Evolutionary conservation across 2,329 filamentous ascomycete species (phyloP), one percentile per base, ranked within the genome.

Genomic region (Penicillium verrucosum): DNA sequence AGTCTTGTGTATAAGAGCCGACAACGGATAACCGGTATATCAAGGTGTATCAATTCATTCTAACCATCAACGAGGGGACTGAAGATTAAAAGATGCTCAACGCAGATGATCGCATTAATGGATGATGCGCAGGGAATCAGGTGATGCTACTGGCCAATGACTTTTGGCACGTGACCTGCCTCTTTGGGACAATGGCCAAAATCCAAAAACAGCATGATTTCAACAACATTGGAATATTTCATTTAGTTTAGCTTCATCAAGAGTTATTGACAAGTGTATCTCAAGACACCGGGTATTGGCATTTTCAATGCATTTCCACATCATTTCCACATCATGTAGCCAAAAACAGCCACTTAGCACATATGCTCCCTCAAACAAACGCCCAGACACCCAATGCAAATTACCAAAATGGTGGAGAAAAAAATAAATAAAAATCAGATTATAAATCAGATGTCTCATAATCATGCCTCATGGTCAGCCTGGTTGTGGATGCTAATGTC

Each of bases 401-500:
- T 18, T 43, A 40, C 40, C 27, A 38, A 44, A 56, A 37, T 5
- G 37, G 42, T 18, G 43, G 40, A 44, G 45, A 27, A 44, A 52
- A 58, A 44, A 43, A 46, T 3, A 2, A 4, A 10, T 4, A 34
- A 45, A 29, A 14, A 21, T 21, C 21, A 44, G 11, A n/a, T 11
- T 18, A 12, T 38, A 52, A 38, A n/a, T 32, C 12, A n/a, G 16
- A 52, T 59, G 51, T 46, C 49, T 64, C 62, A 61, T 68, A 41
- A 68, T 69, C 60, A 73, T 61, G 65, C 40, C 18, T 56, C 54
- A 36, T 56, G 79, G 64, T 81, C 78, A 45, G 70, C 77, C 59
- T 80, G 72, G 69, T 86, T 86, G 70, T 86, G 83, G 64, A 87
- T 75, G 65, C 81, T 82, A 62, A 86, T 84, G 66, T 87, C 85